These are phyloP conservation scores for Vicia sativa DNA, from an alignment of 306 rosid species.

Conservation along the genomic window DNA sequence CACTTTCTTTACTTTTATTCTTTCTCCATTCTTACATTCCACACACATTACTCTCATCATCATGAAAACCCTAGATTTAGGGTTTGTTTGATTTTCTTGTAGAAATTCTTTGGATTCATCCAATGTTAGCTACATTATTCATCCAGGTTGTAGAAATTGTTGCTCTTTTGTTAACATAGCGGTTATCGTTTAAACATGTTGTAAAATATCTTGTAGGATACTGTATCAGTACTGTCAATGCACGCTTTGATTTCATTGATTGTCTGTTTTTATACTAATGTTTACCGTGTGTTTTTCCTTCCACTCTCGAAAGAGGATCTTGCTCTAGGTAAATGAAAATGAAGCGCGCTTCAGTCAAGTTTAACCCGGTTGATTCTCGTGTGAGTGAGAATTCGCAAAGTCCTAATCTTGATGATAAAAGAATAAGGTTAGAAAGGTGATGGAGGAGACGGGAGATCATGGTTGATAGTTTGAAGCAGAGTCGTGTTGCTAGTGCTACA, in stretches of 20 bases:
- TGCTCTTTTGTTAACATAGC: no score
- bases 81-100: no score
- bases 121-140: no score
- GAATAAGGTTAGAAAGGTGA: conserved; percentile 49
- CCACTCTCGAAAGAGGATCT: conserved; percentile 2
- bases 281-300: not conserved
- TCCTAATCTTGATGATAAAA: conserved; percentile 24
- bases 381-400: not conserved
- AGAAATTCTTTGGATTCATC: no score
- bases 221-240: not conserved
- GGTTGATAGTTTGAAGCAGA: not conserved
- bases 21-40: no score
- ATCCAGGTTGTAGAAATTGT: no score
- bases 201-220: not conserved
- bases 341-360: not conserved
- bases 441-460: conserved; percentile 46
- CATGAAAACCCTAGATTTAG: no score
- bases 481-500: not conserved
- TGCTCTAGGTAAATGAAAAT: conserved; percentile 28
- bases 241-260: not conserved
- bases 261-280: not conserved
- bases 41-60: no score
- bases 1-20: no score
- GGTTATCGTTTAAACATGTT: not conserved
- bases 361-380: not conserved